Evolutionary conservation across 768 basidiomycete genomes (phyloP).

Genomic region (Hirschioporus abietinus): DNA sequence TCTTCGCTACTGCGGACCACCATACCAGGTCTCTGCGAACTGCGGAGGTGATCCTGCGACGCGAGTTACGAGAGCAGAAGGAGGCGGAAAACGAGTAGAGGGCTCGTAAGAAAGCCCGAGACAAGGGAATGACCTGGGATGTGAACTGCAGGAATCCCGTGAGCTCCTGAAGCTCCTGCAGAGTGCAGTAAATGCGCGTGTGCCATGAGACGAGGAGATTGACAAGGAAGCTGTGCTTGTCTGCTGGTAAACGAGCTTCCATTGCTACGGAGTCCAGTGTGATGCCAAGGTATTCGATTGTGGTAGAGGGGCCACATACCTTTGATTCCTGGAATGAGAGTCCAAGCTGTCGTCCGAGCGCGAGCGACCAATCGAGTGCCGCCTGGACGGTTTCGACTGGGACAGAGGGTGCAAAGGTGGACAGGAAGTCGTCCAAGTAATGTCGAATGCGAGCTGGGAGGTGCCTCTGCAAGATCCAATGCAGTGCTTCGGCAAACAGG

Average conservation of each 20-base stretch:
- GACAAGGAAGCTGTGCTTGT: constrained; percentile 24
- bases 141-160: constrained; percentile 30
- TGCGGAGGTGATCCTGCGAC: constrained; percentile 20
- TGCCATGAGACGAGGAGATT: constrained; percentile 22
- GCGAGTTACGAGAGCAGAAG: constrained; percentile 19
- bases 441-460: constrained; percentile 27
- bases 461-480: constrained; percentile 34
- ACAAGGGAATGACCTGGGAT: constrained; percentile 29
- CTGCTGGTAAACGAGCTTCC: constrained; percentile 28
- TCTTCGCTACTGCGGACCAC: constrained; percentile 24
- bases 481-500: constrained; percentile 33
- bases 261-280: constrained; percentile 20
- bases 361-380: constrained; percentile 27
- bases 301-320: constrained; percentile 14
- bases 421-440: constrained; percentile 33
- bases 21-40: constrained; percentile 24
- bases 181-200: constrained; percentile 13
- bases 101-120: constrained; percentile 23
- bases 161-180: constrained; percentile 27
- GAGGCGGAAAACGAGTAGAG: constrained; percentile 25
- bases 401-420: constrained; percentile 5
- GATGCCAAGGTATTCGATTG: constrained; percentile 18
- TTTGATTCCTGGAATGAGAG: constrained; percentile 27
- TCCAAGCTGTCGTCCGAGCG: constrained; percentile 22
- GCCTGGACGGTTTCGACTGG: constrained; percentile 1